Base-by-base conservation (phyloP, 2,329 filamentous ascomycete species). In the Alternaria gansuensis region DNA sequence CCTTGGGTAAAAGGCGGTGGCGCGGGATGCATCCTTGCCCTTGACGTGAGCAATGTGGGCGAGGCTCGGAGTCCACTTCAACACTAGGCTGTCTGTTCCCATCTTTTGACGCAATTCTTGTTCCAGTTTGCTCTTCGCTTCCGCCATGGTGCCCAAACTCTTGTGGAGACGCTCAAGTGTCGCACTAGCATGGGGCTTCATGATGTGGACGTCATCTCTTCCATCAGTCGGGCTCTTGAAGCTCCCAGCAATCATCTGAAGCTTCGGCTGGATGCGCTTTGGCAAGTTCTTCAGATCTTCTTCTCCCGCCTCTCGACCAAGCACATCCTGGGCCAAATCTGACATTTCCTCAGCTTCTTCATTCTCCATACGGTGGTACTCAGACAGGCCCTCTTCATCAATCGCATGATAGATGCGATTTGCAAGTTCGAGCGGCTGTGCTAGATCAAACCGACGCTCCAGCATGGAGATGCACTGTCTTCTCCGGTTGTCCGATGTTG, bases 1-100 rank as follows among this genome's bases (percentile, higher is more conserved):
- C 74, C 80, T 72, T 11, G 82, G 60, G 77, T 80, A 45, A 74
- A 77, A 50, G 82, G 50, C 7, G 6, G 66, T 67, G 6, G 71
- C 71, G n/a, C 74, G 70, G 13, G 66, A 48, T 4, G 63, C 66
- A 69, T 95, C 90, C 75, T 90, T 93, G 33, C 92, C 92, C 77
- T 90, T 95, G 68, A 98, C 85, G 74, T 98, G 93, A 68, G 91
- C 93, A 71, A 96, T 91, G 75, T 99, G 92, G 8, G 95, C 94
- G 2, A 97, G 84, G 13, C 89, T 90, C 0, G 94, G 90, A 1
- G 90, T 92, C 90, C 93, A 98, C 69, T 90, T 91, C 21, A 99
- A 84, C 0, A 88, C 90, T 41, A 98, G 83, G 58, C 84, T 76
- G 24, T 71, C 60, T 26, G 68, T 67, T 21, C 61, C 60, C 41